Evolutionary conservation across 2,329 filamentous ascomycete genomes (phyloP).

Genomic region (Clonostachys rosea): DNA sequence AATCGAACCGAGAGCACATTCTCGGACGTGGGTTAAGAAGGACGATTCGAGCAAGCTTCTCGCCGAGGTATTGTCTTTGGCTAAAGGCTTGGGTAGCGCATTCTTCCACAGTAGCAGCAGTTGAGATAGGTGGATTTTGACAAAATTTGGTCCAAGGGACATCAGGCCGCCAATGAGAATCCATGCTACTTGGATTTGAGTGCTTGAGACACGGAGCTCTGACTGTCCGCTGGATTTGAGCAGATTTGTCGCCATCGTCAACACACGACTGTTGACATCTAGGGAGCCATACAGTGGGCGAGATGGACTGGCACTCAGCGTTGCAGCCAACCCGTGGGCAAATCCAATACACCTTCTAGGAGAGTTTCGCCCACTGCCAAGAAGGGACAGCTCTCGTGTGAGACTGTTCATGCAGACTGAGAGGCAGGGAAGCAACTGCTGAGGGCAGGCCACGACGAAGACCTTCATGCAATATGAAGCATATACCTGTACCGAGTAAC

Average conservation of each 20-base stretch:
- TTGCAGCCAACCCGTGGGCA: slow-evolving; percentile 84
- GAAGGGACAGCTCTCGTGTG: slow-evolving; percentile 75
- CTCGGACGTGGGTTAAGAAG: slow-evolving; percentile 89
- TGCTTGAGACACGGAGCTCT: slow-evolving; percentile 84
- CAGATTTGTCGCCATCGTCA: slow-evolving; percentile 86
- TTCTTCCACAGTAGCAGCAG: slow-evolving; percentile 95
- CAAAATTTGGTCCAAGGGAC: slow-evolving; percentile 95
- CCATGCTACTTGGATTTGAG: slow-evolving; percentile 97
- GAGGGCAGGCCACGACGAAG: slow-evolving; percentile 86
- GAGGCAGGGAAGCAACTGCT: slow-evolving; percentile 84
- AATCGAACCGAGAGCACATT: slow-evolving; percentile 89
- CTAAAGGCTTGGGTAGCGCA: slow-evolving; percentile 87
- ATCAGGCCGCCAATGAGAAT: slow-evolving; percentile 94
- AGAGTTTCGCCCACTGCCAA: slow-evolving; percentile 71
- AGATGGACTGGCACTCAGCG: slow-evolving; percentile 81
- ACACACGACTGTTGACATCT: slow-evolving; percentile 87
- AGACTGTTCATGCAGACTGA: slow-evolving; percentile 97
- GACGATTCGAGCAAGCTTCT: slow-evolving; percentile 84
- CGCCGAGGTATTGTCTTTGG: slow-evolving; percentile 83
- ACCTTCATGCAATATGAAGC: slow-evolving; percentile 80
- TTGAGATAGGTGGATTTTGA: slow-evolving; percentile 96
- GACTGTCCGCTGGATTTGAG: slow-evolving; percentile 90
- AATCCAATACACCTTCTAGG: slow-evolving; percentile 84
- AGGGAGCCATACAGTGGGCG: slow-evolving; percentile 92
- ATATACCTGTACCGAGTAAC: slow-evolving; percentile 92